phyloP scores from a whole-genome alignment of 352 stramenopile species.

The Halophytophthora batemanensis region DNA sequence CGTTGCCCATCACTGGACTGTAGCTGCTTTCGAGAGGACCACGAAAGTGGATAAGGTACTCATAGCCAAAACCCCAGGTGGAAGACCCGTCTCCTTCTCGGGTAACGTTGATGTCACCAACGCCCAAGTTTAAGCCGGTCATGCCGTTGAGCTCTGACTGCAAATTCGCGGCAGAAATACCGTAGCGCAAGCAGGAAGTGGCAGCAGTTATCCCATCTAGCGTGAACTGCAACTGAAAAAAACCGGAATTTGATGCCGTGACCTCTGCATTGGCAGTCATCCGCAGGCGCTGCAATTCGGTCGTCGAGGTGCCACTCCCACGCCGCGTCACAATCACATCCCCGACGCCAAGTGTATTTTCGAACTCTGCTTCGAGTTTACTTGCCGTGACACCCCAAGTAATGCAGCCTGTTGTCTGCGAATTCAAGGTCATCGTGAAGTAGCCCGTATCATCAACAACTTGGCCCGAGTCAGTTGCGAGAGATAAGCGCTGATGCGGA shows the following conservation, averaged over 20 bases:
- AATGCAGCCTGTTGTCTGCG: slow-evolving; percentile 36
- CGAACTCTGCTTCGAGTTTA: slow-evolving; percentile 45
- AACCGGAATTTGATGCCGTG: slow-evolving; percentile 31
- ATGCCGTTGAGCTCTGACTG: slow-evolving; percentile 63
- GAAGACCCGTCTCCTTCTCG: slow-evolving; percentile 60
- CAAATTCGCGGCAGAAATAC: slow-evolving; percentile 52
- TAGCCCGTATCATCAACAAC: slow-evolving; percentile 55
- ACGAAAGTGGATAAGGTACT: slow-evolving; percentile 68
- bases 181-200: slow-evolving; percentile 71
- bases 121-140: slow-evolving; percentile 28
- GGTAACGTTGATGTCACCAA: slow-evolving; percentile 65
- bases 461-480: slow-evolving; percentile 81
- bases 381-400: slow-evolving; percentile 50
- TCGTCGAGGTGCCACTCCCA: slow-evolving; percentile 58
- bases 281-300: slow-evolving; percentile 64
- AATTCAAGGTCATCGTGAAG: slow-evolving; percentile 40
- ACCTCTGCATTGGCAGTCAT: slow-evolving; percentile 69
- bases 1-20: slow-evolving; percentile 58
- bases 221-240: slow-evolving; percentile 69
- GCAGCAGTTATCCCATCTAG: slow-evolving; percentile 47
- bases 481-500: slow-evolving; percentile 71
- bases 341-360: slow-evolving; percentile 31
- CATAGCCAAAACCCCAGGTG: slow-evolving; percentile 71
- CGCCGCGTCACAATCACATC: slow-evolving; percentile 57
- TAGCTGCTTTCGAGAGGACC: slow-evolving; percentile 52